phyloP scores from a whole-genome alignment of 306 rosid genomes.

The Purshia tridentata region DNA sequence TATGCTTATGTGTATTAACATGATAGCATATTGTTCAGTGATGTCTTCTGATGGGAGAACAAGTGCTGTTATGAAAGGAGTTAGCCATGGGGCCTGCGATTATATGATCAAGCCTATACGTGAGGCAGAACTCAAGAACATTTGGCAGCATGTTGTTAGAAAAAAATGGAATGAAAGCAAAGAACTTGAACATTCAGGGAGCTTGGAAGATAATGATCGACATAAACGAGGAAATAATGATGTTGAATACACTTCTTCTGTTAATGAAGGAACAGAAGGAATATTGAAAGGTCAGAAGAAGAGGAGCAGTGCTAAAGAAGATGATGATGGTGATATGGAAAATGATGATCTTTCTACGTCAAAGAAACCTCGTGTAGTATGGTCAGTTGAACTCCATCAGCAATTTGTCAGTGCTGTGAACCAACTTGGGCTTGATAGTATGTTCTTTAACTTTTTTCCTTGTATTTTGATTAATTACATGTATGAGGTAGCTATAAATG shows the following conservation, averaged over 20 bases:
- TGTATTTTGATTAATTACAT: background rate
- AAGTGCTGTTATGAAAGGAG: constrained; percentile 39
- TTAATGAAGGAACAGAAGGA: constrained; percentile 51
- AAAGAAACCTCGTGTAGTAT: constrained; percentile 61
- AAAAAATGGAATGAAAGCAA: constrained; percentile 38
- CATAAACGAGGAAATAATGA: constrained; percentile 51
- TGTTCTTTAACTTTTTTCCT: constrained; percentile 26
- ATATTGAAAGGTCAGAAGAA: constrained; percentile 44
- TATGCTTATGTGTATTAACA: constrained; percentile 16
- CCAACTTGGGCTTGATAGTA: constrained; percentile 71
- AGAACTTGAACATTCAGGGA: constrained; percentile 57
- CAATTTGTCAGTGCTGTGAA: constrained; percentile 51
- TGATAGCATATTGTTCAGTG: constrained; percentile 45
- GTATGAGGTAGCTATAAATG: background rate
- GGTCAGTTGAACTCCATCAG: constrained; percentile 58
- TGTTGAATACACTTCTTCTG: constrained; percentile 50
- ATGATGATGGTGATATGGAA: constrained; percentile 48
- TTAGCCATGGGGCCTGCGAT: constrained; percentile 59
- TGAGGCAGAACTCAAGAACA: constrained; percentile 41
- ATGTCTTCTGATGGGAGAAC: constrained; percentile 56
- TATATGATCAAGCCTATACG: constrained; percentile 57
- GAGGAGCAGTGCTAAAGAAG: constrained; percentile 57
- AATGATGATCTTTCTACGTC: constrained; percentile 44
- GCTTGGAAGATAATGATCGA: constrained; percentile 53
- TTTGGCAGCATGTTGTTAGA: constrained; percentile 73